Evolutionary conservation across 768 basidiomycete species (phyloP).

Genomic region (Terana coerulea): DNA sequence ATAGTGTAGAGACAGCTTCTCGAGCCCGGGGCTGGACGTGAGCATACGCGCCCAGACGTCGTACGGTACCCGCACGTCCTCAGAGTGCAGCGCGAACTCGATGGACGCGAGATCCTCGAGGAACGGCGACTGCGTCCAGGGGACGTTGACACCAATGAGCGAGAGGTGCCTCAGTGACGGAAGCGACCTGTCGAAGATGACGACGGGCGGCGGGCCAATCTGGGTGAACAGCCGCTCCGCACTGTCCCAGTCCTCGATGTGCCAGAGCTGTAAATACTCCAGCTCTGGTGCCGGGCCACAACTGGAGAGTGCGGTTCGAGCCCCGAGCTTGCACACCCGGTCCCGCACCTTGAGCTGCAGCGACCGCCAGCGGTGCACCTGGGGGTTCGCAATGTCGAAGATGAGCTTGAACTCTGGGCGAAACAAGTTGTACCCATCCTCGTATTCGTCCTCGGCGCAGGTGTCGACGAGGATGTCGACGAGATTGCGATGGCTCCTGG

Average conservation of each 20-base stretch:
- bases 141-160: constrained; percentile 63
- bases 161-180: constrained; percentile 53
- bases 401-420: constrained; percentile 44
- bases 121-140: constrained; percentile 56
- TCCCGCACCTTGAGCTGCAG: constrained; percentile 58
- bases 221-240: constrained; percentile 49
- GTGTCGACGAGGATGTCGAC: constrained; percentile 59
- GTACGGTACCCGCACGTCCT: constrained; percentile 55
- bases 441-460: constrained; percentile 45
- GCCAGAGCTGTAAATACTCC: constrained; percentile 59
- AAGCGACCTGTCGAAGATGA: constrained; percentile 49
- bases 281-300: constrained; percentile 54
- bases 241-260: constrained; percentile 55
- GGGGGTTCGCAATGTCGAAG: constrained; percentile 31
- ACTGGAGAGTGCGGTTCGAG: constrained; percentile 44
- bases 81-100: constrained; percentile 57
- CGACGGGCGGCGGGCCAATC: constrained; percentile 56
- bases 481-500: constrained; percentile 24
- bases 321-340: constrained; percentile 52
- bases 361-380: constrained; percentile 53
- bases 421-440: constrained; percentile 48
- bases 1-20: constrained; percentile 50
- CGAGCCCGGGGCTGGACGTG: constrained; percentile 42
- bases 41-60: constrained; percentile 52
- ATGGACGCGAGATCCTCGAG: constrained; percentile 45